Evolutionary conservation across 805 yeast genomes (phyloP), one percentile per base, ranked within the genome.

Genomic region (Sugiyamaella marilandica): DNA sequence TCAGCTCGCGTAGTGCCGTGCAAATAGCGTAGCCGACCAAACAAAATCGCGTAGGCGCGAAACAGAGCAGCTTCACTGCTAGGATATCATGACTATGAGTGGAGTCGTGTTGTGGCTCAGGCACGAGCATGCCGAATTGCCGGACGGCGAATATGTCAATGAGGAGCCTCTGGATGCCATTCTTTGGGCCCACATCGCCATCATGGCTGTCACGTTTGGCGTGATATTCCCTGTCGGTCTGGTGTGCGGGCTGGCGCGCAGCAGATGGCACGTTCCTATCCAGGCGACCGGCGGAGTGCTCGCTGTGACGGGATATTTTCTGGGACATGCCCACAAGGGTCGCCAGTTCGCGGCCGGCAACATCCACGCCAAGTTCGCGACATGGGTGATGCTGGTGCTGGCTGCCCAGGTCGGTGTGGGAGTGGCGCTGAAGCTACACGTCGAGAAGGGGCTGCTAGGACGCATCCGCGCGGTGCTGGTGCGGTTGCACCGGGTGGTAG

Each of bases 201-300:
- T 70, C 26, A 65, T 70, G 65, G 58, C 61, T 35, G 16, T 69
- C 10, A 62, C 77, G 21, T 68, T 72, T 53, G 77, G 74, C 4
- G 46, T 73, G 29, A 49, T 72, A 11, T 68, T 70, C 55, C 77
- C 77, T 8, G 59, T 65, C 32, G 74, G 75, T 2, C 63, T 73
- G 58, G 70, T 71, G 16, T 62, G 69, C 52, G 75, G 75, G 33
- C 66, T 72, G 54, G 70, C 72, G 13, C 60, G 64, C 36, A 59
- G 58, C 58, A 50, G 69, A 39, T 68, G 66, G 36, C 74, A 72
- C 52, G 67, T 70, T 29, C 70, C 73, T 10, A 54, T 68, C 14
- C 74, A 71, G 59, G 56, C 60, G 24, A 49, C 60, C 5, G 76
- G 71, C 32, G 65, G 62, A 5, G 66, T 57, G 1, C 49, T 69